Evolutionary conservation across 306 rosid species (phyloP).

Genomic region (Quercus aquifolioides): DNA sequence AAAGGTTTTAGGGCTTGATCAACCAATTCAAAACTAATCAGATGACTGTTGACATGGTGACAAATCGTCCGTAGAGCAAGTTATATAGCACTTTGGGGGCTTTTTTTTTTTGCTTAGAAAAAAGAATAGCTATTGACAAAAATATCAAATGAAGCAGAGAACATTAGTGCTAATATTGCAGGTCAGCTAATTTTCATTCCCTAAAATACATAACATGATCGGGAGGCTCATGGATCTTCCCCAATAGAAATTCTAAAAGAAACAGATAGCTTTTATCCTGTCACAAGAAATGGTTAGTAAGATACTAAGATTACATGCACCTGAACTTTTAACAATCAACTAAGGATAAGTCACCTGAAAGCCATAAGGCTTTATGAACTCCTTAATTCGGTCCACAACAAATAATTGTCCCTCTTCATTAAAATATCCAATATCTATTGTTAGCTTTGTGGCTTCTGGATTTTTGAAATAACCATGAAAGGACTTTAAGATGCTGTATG

Average conservation of each 20-base stretch:
- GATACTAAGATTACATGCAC: neutral
- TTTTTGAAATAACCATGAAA: conserved; percentile 45
- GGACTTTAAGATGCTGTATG: neutral
- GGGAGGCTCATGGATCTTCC: too few species aligned
- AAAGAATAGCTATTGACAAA: neutral
- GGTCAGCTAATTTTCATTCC: too few species aligned
- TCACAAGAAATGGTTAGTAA: neutral
- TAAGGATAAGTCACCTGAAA: conserved; percentile 26
- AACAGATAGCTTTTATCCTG: neutral
- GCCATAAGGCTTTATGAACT: conserved; percentile 42
- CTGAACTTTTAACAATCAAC: neutral
- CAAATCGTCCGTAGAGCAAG: neutral
- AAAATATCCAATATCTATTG: conserved; percentile 47
- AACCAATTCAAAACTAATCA: neutral
- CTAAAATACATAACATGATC: too few species aligned
- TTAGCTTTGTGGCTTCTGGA: conserved; percentile 33
- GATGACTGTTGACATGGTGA: neutral
- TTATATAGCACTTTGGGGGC: neutral
- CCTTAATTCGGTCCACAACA: conserved; percentile 47
- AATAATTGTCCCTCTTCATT: conserved; percentile 35
- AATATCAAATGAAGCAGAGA: neutral
- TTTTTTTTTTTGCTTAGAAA: neutral
- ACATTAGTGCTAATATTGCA: too few species aligned
- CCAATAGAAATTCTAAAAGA: neutral
- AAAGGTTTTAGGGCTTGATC: too few species aligned